These are phyloP conservation scores for Candida qinlingensis DNA, from an alignment of 805 yeast species.

Conservation along the genomic window DNA sequence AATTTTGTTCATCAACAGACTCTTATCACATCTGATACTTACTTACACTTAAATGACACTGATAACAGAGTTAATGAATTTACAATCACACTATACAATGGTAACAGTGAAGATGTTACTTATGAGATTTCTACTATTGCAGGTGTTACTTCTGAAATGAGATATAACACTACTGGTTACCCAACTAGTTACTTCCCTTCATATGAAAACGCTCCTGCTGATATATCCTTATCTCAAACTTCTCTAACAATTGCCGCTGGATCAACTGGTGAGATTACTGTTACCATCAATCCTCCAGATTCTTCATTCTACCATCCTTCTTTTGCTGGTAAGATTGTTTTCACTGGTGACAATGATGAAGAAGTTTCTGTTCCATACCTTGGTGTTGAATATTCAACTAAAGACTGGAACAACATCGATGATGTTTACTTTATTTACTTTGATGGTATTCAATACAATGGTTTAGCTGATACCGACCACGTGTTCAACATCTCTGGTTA, in stretches of 20 bases:
- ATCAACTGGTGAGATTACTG: constrained; percentile 8
- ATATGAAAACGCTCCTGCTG: constrained; percentile 3
- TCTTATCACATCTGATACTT: constrained; percentile 3
- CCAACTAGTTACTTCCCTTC: constrained; percentile 9
- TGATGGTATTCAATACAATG: constrained; percentile 1
- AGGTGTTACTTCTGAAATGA: constrained; percentile 7
- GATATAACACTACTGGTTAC: not conserved
- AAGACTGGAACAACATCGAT: constrained; percentile 8
- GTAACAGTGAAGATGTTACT: constrained; percentile 7
- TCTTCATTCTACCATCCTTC: constrained; percentile 1
- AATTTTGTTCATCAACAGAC: constrained; percentile 9
- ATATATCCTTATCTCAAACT: constrained; percentile 2
- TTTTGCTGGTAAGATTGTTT: constrained; percentile 11
- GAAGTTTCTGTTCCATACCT: constrained; percentile 13
- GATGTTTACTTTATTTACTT: constrained; percentile 5
- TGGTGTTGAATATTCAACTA: constrained; percentile 12
- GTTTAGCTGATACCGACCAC: constrained; percentile 2
- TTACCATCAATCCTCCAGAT: constrained; percentile 7
- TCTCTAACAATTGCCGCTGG: constrained; percentile 10
- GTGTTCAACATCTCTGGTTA: not conserved
- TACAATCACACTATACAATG: constrained; percentile 8
- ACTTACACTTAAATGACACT: constrained; percentile 13
- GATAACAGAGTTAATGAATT: constrained; percentile 12
- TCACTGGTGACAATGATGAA: constrained; percentile 15
- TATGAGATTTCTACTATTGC: constrained; percentile 7